A percentile compares a stretch with the other conserved stretches of the same genome.
These are phyloP conservation scores for Thelephora ganbajun DNA, from an alignment of 768 basidiomycete species.

Conservation along the genomic window DNA sequence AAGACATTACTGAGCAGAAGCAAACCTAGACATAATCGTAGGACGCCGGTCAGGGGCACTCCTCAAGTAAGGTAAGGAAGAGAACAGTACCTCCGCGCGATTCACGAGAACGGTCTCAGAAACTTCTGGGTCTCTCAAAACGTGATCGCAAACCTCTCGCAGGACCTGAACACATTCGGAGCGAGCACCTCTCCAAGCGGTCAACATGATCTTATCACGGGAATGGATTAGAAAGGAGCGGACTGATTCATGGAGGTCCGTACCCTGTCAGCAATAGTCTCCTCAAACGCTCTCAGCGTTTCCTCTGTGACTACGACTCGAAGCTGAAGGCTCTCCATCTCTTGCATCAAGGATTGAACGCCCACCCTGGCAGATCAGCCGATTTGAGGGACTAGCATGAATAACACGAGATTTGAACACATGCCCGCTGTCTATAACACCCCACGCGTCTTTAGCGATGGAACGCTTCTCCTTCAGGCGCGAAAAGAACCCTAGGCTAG, in stretches of 20 bases:
- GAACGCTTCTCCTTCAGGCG: slow-evolving; percentile 89
- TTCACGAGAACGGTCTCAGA: slow-evolving; percentile 60
- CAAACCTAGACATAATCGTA: slow-evolving; percentile 35
- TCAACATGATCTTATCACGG: slow-evolving; percentile 63
- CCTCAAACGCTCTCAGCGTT: slow-evolving; percentile 71
- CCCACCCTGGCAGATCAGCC: slow-evolving; percentile 30
- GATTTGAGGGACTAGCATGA: slow-evolving; percentile 1
- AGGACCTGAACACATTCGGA: slow-evolving; percentile 90
- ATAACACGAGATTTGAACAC: slow-evolving; percentile 18
- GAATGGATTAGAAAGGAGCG: neutral
- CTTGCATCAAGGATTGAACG: slow-evolving; percentile 48
- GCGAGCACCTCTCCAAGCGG: slow-evolving; percentile 94
- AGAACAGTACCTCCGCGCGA: slow-evolving; percentile 66
- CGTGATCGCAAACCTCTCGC: slow-evolving; percentile 75
- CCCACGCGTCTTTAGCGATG: slow-evolving; percentile 93
- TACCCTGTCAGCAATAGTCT: slow-evolving; percentile 87
- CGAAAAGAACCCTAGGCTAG: slow-evolving; percentile 81
- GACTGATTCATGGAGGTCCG: slow-evolving; percentile 3
- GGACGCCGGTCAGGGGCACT: neutral
- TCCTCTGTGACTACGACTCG: slow-evolving; percentile 86
- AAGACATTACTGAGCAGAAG: slow-evolving; percentile 83
- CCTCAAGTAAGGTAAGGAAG: neutral
- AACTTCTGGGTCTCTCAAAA: slow-evolving; percentile 66
- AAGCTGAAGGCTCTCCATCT: slow-evolving; percentile 82
- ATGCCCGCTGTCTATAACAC: slow-evolving; percentile 89